Evolutionary conservation across 164 flowering plant genomes (phyloP).

Genomic region (Piper betle): DNA sequence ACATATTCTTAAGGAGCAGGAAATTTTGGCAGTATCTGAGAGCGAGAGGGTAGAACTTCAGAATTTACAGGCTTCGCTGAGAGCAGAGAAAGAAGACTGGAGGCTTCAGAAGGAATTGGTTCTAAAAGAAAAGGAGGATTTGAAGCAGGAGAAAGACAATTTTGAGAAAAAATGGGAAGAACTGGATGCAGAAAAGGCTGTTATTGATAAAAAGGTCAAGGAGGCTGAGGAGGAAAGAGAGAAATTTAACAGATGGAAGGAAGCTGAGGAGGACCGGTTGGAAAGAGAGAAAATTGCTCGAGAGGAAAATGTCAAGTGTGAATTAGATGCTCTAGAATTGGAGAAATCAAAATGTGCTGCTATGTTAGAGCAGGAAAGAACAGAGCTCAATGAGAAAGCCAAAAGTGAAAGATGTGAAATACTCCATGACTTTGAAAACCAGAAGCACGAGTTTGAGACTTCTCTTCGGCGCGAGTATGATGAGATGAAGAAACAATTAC

Average conservation of each 20-base stretch:
- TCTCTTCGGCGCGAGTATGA: slow-evolving; percentile 32
- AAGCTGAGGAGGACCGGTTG: slow-evolving; percentile 38
- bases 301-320: slow-evolving; percentile 29
- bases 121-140: slow-evolving; percentile 48
- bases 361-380: slow-evolving; percentile 45
- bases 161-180: slow-evolving; percentile 90
- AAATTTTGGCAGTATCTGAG: slow-evolving; percentile 32
- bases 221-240: slow-evolving; percentile 36
- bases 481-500: slow-evolving; percentile 35
- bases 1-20: slow-evolving; percentile 36
- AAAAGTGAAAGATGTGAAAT: slow-evolving; percentile 30
- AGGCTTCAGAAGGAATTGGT: slow-evolving; percentile 39
- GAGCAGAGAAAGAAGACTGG: slow-evolving; percentile 44
- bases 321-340: slow-evolving; percentile 40
- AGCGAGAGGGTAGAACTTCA: slow-evolving; percentile 47
- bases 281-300: slow-evolving; percentile 30
- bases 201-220: slow-evolving; percentile 23
- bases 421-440: slow-evolving; percentile 45
- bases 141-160: slow-evolving; percentile 51
- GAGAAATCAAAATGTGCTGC: slow-evolving; percentile 58
- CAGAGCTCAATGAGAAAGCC: slow-evolving; percentile 33
- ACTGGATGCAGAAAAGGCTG: slow-evolving; percentile 63
- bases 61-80: slow-evolving; percentile 45
- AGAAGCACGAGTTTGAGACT: slow-evolving; percentile 38
- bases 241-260: slow-evolving; percentile 26